Percentiles rank a stretch among this genome's conserved stretches.
phyloP scores from a whole-genome alignment of 1,284 basidiomycete genomes.

The Fomitopsis betulina region DNA sequence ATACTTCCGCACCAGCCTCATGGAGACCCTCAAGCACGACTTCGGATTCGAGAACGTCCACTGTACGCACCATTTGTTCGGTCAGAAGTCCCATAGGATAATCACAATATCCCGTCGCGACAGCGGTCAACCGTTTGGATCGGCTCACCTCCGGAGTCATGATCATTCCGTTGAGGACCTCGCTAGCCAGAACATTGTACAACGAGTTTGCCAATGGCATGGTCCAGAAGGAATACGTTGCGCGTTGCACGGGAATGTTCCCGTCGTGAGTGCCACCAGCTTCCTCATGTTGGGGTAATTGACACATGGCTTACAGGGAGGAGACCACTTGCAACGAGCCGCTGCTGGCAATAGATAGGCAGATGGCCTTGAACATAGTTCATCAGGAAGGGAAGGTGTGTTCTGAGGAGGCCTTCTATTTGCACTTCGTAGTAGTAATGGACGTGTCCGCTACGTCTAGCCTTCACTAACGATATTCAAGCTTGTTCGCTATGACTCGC shows the following conservation, averaged over 20 bases:
- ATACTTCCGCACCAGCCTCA: constrained; percentile 84
- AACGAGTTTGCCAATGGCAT: constrained; percentile 79
- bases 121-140: constrained; percentile 94
- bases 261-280: constrained; percentile 60
- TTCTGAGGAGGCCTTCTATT: background rate
- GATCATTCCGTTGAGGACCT: constrained; percentile 82
- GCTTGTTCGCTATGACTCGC: constrained; percentile 78
- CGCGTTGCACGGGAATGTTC: constrained; percentile 81
- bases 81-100: background rate
- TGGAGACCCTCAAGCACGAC: constrained; percentile 84
- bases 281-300: background rate
- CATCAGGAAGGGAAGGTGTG: constrained; percentile 88
- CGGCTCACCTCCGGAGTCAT: constrained; percentile 94
- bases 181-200: constrained; percentile 70
- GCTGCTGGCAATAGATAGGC: constrained; percentile 88
- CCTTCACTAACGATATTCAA: constrained; percentile 91
- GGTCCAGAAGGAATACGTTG: constrained; percentile 90
- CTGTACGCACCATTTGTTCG: constrained; percentile 47
- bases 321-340: constrained; percentile 85
- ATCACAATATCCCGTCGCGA: background rate
- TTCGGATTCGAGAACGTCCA: constrained; percentile 82
- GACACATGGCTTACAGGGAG: constrained; percentile 43
- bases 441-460: constrained; percentile 32
- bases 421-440: background rate
- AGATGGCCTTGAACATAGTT: constrained; percentile 94